These are phyloP conservation scores for Aeminium ludgeri DNA, from an alignment of 495 filamentous ascomycete species.

Conservation along the genomic window DNA sequence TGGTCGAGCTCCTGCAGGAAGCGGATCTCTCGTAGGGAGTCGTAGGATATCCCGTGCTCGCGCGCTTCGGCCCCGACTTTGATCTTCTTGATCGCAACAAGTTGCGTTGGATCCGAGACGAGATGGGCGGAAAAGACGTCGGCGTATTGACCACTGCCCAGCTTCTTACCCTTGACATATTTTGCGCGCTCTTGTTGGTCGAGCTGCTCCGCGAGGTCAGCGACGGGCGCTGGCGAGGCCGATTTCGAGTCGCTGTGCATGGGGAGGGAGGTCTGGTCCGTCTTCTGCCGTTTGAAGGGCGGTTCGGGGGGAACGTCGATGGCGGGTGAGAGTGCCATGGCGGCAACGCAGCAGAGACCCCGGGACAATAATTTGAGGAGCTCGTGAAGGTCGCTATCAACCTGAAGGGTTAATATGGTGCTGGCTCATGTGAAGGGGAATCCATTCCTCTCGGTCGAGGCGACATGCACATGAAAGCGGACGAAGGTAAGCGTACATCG, in stretches of 20 bases:
- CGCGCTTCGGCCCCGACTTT: conserved; percentile 71
- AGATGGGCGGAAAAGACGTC: conserved; percentile 80
- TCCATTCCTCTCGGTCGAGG: too few relatives aligned
- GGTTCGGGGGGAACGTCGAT: conserved; percentile 13
- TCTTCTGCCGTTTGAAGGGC: conserved; percentile 7
- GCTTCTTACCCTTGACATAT: conserved; percentile 81
- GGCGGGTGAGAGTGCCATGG: conserved; percentile 12
- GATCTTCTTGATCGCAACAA: conserved; percentile 96
- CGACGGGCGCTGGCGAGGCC: neutral
- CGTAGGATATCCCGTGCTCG: conserved; percentile 70
- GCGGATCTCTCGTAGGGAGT: conserved; percentile 89
- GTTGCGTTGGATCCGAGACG: conserved; percentile 43
- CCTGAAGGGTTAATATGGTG: too few relatives aligned
- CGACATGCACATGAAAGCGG: too few relatives aligned
- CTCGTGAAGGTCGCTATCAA: neutral
- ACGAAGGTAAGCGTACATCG: too few relatives aligned
- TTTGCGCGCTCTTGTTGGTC: conserved; percentile 75
- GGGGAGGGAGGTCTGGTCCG: neutral
- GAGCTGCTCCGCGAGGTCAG: conserved; percentile 65
- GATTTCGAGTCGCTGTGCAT: neutral
- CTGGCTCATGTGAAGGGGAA: too few relatives aligned
- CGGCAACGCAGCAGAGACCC: too few relatives aligned
- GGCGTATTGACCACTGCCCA: conserved; percentile 95
- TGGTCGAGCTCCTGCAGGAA: conserved; percentile 89
- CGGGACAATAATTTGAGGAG: too few relatives aligned